phyloP scores from a whole-genome alignment of 371 early-diverging fungal species.

The Circinella umbellata region DNA sequence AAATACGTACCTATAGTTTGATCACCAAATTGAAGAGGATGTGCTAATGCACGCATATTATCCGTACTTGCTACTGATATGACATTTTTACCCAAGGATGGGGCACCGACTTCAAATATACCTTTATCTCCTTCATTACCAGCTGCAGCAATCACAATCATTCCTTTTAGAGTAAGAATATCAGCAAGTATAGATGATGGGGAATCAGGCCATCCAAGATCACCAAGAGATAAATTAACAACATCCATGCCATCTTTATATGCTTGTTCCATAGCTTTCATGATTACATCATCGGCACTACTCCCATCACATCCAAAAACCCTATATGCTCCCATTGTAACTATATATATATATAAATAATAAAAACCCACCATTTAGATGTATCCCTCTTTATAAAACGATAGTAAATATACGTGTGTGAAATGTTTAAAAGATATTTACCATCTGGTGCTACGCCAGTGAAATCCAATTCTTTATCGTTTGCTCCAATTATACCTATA shows the following conservation, averaged over 20 bases:
- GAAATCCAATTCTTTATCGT: conserved; percentile 42
- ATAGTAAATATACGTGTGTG: no score
- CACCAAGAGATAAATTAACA: conserved; percentile 47
- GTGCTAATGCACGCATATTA: conserved; percentile 42
- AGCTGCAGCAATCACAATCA: conserved; percentile 55
- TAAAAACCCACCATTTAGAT: no score
- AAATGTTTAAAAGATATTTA: conserved; percentile 11
- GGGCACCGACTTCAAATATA: conserved; percentile 61
- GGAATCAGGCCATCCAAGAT: conserved; percentile 52
- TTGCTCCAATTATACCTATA: conserved; percentile 65
- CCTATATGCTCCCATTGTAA: conserved; percentile 68
- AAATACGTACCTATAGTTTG: conserved; percentile 27
- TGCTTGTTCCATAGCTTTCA: conserved; percentile 75
- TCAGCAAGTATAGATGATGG: conserved; percentile 46
- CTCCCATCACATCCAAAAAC: conserved; percentile 80
- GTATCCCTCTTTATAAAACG: no score
- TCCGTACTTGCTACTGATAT: conserved; percentile 81
- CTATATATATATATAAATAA: conserved; percentile 23
- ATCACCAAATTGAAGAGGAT: conserved; percentile 26
- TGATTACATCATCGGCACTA: conserved; percentile 73
- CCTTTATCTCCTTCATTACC: conserved; percentile 80
- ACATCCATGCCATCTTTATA: conserved; percentile 69
- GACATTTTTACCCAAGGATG: conserved; percentile 66
- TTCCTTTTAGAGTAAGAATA: conserved; percentile 35
- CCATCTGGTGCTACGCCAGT: conserved; percentile 70